These are phyloP conservation scores for Onygenales sp. DNA, from an alignment of 2,329 filamentous ascomycete species.

Conservation along the genomic window DNA sequence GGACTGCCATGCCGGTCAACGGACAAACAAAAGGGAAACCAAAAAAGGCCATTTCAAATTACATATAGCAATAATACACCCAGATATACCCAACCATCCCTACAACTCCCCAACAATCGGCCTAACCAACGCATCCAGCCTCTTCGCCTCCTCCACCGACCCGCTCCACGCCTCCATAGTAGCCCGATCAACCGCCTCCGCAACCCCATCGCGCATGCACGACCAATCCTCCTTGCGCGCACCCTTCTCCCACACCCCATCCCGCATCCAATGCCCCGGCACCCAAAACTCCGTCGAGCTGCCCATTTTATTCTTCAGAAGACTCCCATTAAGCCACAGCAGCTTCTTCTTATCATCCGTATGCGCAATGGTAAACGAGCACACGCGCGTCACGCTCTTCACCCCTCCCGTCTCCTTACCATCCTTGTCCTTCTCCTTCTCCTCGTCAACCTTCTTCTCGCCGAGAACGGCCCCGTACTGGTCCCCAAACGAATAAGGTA, in stretches of 20 bases:
- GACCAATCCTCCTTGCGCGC: not conserved
- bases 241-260: conserved; percentile 18
- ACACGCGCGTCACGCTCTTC: conserved; percentile 16
- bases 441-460: not conserved
- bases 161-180: not conserved
- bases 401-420: not conserved
- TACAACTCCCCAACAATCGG: not conserved
- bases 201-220: not conserved
- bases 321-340: conserved; percentile 37
- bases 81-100: not conserved
- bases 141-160: conserved; percentile 4
- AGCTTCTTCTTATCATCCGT: conserved; percentile 28
- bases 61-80: not conserved
- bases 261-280: conserved; percentile 33
- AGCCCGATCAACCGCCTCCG: not conserved
- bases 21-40: too few relatives aligned
- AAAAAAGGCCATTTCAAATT: too few relatives aligned
- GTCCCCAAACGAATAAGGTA: conserved; percentile 30
- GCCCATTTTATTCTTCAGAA: conserved; percentile 32
- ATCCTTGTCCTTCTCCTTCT: too few relatives aligned
- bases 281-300: conserved; percentile 24
- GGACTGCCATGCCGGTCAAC: too few relatives aligned
- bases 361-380: conserved; percentile 34
- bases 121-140: not conserved
- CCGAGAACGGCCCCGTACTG: conserved; percentile 37